Evolutionary conservation across 2,329 filamentous ascomycete genomes (phyloP), one percentile per base, ranked within the genome.

Genomic region (Aspergillus novoparasiticus): DNA sequence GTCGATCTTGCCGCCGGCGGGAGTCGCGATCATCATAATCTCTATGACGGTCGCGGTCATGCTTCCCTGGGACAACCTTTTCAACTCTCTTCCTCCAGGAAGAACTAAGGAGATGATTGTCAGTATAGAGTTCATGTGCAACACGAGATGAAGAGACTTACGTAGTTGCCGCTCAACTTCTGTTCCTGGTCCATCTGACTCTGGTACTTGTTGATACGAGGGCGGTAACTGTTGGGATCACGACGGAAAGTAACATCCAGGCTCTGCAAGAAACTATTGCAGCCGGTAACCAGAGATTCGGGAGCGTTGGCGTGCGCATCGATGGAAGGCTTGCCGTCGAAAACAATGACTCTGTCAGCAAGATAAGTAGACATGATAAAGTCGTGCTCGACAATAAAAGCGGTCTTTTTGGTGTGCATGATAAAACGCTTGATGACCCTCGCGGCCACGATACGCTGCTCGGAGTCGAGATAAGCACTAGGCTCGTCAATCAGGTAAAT

Each of bases 351-450:
- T 70, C 95, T 92, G 76, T 99, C 96, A 53, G 95, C 88, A 54
- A 90, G 85, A 75, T 90, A 90, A 50, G 88, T 90, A 46, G 88
- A 88, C 94, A 98, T 97, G 84, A 98, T 97, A 84, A 99, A 98
- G 86, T 99, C 95, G 90, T 99, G 95, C 89, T 99, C 95, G 78
- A 99, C 94, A 71, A 99, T 89, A 79, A 99, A 99, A 57, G 95
- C 95, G 0, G 95, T 99, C 88, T 98, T 98, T 89, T 98, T 98
- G 73, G 93, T 90, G 85, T 99, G 94, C 95, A 99, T 99, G 81
- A 99, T 99, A 86, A 96, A 99, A 70, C 95, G 91, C 86, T 99
- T 99, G 84, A 99, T 99, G 77, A 99, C 96, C 76, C 94, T 91
- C 53, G 94, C 91, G 66, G 94, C 94, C 73, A 99, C 90, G 76